Evolutionary conservation across 2,329 filamentous ascomycete genomes (phyloP), one percentile per base, ranked within the genome.

Genomic region (Periconia macrospinosa): DNA sequence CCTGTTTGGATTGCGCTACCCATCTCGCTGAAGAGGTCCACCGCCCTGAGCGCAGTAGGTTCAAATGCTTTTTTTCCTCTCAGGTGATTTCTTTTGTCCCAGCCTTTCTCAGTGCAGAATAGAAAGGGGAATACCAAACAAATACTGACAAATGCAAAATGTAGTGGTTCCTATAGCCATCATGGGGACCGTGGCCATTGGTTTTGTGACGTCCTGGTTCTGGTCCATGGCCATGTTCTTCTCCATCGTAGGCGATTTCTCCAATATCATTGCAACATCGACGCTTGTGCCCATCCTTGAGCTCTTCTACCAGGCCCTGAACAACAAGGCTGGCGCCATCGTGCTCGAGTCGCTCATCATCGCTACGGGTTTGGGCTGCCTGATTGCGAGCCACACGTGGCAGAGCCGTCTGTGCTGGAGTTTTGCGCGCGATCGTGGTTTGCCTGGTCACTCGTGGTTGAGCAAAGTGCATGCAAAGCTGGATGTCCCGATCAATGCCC

Each of bases 21-120:
- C 78, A 82, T 60, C 70, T 83, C 41, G 79, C 80, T 0, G 80
- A 82, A 56, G 80, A 82, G 62, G 77, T 81, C 30, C 71, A 73
- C 20, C 65, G 66, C 0, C 79, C 80, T 0, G 77, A 80, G 54
- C 72, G 71, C 23, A 77, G 43, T 45, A 18, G 17, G 43, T 45
- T n/a, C 14, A 6, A 2, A 37, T 37, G 23, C 23, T 27, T 37
- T n/a, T n/a, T 10, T 37, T 10, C 15, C 5, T 37, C 15, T 37
- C 11, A n/a, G n/a, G 11, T 37, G 33, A 37, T 37, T 37, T n/a
- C 33, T 13, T 27, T 8, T 27, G 23, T 27, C 8, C 23, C 3
- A 27, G 23, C 3, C 23, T 8, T 3, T 27, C 8, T 27, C 5
- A 27, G 23, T 27, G 3, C 23, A 27, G 8, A 27, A 27, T 8